Percentiles rank a stretch among this genome's conserved stretches.
These are phyloP conservation scores for Heracleum sosnowskyi DNA, from an alignment of 129 eudicot genomes.

Conservation along the genomic window DNA sequence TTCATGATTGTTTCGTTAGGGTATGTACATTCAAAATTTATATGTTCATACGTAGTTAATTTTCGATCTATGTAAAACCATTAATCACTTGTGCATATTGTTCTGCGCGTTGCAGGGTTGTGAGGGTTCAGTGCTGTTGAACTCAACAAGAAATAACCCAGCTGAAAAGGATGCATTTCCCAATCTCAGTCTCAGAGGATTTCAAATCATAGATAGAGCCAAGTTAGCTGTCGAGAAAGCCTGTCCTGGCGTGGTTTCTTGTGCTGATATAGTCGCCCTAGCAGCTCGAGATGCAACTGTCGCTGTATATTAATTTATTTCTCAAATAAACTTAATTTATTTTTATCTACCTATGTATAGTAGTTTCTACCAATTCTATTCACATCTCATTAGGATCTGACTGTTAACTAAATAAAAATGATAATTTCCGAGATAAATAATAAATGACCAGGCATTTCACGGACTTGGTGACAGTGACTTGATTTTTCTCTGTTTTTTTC, in stretches of 20 bases:
- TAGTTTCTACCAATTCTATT: too few species aligned
- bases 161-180: slow-evolving; percentile 45
- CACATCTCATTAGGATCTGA: too few species aligned
- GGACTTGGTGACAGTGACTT: background rate
- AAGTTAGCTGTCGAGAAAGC: slow-evolving; percentile 41
- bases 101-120: slow-evolving; percentile 37
- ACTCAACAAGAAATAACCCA: slow-evolving; percentile 28
- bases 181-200: slow-evolving; percentile 48
- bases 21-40: slow-evolving; percentile 13
- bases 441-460: background rate
- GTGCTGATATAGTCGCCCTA: slow-evolving; percentile 56
- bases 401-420: background rate
- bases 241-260: slow-evolving; percentile 59
- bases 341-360: too few species aligned
- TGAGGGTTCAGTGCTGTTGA: slow-evolving; percentile 49
- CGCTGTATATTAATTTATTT: slow-evolving; percentile 16
- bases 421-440: background rate
- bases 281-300: slow-evolving; percentile 45
- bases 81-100: background rate
- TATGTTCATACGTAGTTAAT: too few species aligned
- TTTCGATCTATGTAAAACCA: too few species aligned
- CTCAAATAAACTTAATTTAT: too few species aligned
- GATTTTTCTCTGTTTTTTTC: background rate
- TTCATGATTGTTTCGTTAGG: slow-evolving; percentile 66
- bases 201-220: slow-evolving; percentile 39